Base-by-base conservation (phyloP, 1,284 basidiomycete species). In the Ganoderma leucocontextum region DNA sequence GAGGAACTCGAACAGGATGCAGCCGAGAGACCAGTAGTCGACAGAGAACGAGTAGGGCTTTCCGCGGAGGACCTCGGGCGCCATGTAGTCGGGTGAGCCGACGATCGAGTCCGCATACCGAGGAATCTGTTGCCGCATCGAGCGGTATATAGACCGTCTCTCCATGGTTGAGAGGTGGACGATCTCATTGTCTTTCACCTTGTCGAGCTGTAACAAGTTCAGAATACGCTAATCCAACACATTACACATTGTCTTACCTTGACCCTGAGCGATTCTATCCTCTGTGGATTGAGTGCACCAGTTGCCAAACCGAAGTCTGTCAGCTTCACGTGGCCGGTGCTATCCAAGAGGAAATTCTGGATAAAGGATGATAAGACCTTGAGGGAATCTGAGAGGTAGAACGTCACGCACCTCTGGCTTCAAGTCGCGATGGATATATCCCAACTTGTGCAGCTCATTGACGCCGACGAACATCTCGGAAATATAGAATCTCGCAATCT, bases 281-380 rank as follows among this genome's bases (percentile, higher is more conserved):
- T 91, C 73, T 91, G 93, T 0, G 98, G 98, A 80, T 97, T 99
- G 66, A 99, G 85, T 0, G 97, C 95, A 42, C 98, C 98, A 1
- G 98, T 98, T 1, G 98, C 98, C 15, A 99, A 87, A 60, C 98
- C 98, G 80, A 99, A 99, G 81, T 99, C 98, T 8, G 98, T 99
- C 59, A 99, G 85, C 82, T 99, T 99, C 80, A 99, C 97, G 79
- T 99, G 98, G 1, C 98, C 98, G 10, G 92, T 91, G 10, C 93
- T 89, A 78, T 99, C 98, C 52, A 99, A 94, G 60, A 99, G 85
- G 86, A 99, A 99, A 82, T 99, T 99, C 94, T 98, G 77, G n/a
- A 55, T 19, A 7, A 62, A 47, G 9, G 13, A n/a, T 62, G 36
- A 60, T n/a, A 39, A 22, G 9, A n/a, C 1, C n/a, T 60, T 41